phyloP scores from a whole-genome alignment of 306 rosid genomes.

The barrel medic (Medicago truncatula) region MtrunA17r5.0-ANR NC_053045.1:53320501-53321000 shows the following conservation, averaged over 20 bases:
- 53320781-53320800: slow-evolving; percentile 5
- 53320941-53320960: background rate
- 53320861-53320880: slow-evolving; percentile 10
- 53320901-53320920: slow-evolving; percentile 8
- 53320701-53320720: background rate
- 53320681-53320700: background rate
- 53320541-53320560: background rate
- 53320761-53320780: background rate
- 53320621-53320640: background rate
- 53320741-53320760: background rate
- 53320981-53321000: slow-evolving; percentile 92
- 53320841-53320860: background rate
- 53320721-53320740: background rate
- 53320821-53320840: background rate
- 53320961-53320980: slow-evolving; percentile 63
- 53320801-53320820: slow-evolving; percentile 3
- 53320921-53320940: background rate
- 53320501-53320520: background rate
- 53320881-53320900: background rate
- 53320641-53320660: background rate
- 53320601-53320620: background rate
- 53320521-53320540: slow-evolving; percentile 6
- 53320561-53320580: background rate
- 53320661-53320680: background rate
- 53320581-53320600: background rate